phyloP scores from a whole-genome alignment of 73 alveolate species.

The Stentor roeselii region DNA sequence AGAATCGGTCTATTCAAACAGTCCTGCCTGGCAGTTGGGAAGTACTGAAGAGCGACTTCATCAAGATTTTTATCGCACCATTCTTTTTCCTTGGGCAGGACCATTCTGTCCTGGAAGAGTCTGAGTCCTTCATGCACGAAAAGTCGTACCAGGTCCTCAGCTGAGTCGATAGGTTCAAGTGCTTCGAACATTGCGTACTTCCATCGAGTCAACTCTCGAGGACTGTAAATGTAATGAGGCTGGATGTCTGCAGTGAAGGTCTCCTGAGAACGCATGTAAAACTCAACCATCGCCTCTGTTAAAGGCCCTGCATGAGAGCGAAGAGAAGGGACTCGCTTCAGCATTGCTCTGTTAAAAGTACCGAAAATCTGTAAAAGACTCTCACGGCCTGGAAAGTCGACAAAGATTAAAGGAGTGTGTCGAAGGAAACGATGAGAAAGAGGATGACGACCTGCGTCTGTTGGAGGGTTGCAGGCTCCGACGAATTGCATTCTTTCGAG shows the following conservation, averaged over 20 bases:
- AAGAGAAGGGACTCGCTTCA: slow-evolving; percentile 81
- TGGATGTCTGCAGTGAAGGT: slow-evolving; percentile 97
- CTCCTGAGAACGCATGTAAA: slow-evolving; percentile 88
- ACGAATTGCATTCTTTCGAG: slow-evolving; percentile 96
- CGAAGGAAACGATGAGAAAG: slow-evolving; percentile 94
- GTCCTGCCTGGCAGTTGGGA: slow-evolving; percentile 68
- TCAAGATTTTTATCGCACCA: slow-evolving; percentile 94
- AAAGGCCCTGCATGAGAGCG: slow-evolving; percentile 72
- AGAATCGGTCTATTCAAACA: slow-evolving; percentile 91
- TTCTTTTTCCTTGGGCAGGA: slow-evolving; percentile 89
- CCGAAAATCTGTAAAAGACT: slow-evolving; percentile 97
- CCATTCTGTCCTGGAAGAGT: slow-evolving; percentile 98
- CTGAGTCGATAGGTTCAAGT: slow-evolving; percentile 61
- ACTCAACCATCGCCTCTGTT: slow-evolving; percentile 99
- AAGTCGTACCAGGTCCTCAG: slow-evolving; percentile 89
- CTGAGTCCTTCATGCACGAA: slow-evolving; percentile 97
- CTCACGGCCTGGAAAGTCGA: slow-evolving; percentile 99
- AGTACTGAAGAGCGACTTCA: slow-evolving; percentile 76
- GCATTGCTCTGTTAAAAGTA: slow-evolving; percentile 98
- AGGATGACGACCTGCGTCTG: slow-evolving; percentile 99
- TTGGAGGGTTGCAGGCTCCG: slow-evolving; percentile 99
- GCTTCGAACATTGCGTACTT: slow-evolving; percentile 75
- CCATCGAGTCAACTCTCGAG: slow-evolving; percentile 97
- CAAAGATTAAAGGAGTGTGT: slow-evolving; percentile 95
- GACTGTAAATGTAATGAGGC: slow-evolving; percentile 99